These are phyloP conservation scores for Gryganskiella cystojenkinii DNA, from an alignment of 192 early-diverging fungal genomes.

Conservation along the genomic window DNA sequence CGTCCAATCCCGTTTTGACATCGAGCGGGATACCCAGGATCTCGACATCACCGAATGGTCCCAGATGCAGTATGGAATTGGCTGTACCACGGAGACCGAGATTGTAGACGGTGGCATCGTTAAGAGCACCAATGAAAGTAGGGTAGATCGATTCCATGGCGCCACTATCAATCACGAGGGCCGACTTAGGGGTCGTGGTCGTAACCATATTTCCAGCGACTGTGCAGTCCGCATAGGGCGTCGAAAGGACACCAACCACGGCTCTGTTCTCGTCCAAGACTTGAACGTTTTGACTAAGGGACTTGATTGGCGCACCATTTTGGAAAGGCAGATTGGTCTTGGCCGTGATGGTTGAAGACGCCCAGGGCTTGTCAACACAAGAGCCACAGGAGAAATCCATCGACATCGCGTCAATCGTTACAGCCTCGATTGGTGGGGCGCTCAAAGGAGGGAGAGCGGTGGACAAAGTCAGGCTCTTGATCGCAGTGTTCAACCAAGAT, in stretches of 20 bases:
- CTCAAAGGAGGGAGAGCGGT: constrained; percentile 9
- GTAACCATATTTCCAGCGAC: constrained; percentile 55
- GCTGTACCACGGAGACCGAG: constrained; percentile 59
- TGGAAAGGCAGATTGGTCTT: constrained; percentile 64
- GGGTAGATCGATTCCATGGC: constrained; percentile 53
- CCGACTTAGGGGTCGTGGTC: constrained; percentile 28
- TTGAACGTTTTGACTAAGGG: constrained; percentile 58
- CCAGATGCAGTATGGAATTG: constrained; percentile 42
- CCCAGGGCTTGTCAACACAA: constrained; percentile 51
- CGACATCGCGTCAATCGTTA: constrained; percentile 58
- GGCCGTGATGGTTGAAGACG: constrained; percentile 52
- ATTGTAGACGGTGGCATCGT: constrained; percentile 32
- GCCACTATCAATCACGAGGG: constrained; percentile 48
- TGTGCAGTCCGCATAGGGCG: constrained; percentile 14
- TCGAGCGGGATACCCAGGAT: constrained; percentile 50
- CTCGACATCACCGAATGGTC: constrained; percentile 49
- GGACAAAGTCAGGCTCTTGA: constrained; percentile 18
- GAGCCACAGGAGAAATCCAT: constrained; percentile 50
- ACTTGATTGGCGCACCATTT: constrained; percentile 56
- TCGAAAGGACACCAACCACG: constrained; percentile 16
- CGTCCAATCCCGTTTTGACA: constrained; percentile 39
- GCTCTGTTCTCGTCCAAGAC: constrained; percentile 26
- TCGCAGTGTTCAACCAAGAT: constrained; percentile 23
- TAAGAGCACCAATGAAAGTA: constrained; percentile 56
- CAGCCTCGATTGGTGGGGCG: constrained; percentile 42